These are phyloP conservation scores for Schizochytrium sp. DNA, from an alignment of 108 stramenopile species.

Conservation along the genomic window DNA sequence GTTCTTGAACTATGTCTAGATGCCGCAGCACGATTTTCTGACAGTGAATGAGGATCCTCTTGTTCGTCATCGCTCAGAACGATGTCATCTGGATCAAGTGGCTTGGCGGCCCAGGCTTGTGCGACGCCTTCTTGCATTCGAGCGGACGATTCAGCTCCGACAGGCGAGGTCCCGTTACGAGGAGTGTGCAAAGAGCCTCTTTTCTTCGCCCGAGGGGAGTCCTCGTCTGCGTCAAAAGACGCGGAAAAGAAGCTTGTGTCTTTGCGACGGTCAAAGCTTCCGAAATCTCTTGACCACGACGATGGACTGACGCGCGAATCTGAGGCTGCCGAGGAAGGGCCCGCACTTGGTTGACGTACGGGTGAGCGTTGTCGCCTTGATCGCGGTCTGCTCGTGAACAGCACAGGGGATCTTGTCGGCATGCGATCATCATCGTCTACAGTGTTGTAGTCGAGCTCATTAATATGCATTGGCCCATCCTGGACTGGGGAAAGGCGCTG, in stretches of 20 bases:
- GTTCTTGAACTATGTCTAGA: background rate
- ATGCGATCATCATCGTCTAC: too few relatives aligned
- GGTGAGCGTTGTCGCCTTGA: background rate
- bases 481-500: too few relatives aligned
- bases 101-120: background rate
- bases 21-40: background rate
- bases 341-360: background rate
- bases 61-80: background rate
- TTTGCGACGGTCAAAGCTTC: background rate
- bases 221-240: background rate
- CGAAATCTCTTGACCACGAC: background rate
- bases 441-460: too few relatives aligned
- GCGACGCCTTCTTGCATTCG: background rate
- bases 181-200: too few relatives aligned
- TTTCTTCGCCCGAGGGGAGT: background rate
- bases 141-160: background rate
- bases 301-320: background rate
- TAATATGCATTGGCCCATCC: too few relatives aligned
- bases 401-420: too few relatives aligned
- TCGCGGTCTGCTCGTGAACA: too few relatives aligned
- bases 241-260: background rate
- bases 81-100: background rate
- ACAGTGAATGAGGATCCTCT: background rate
- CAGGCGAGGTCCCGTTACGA: background rate
- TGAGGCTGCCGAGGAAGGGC: background rate